phyloP scores from a whole-genome alignment of 163 green algal genomes.

The Coccomyxa subellipsoidea region DNA sequence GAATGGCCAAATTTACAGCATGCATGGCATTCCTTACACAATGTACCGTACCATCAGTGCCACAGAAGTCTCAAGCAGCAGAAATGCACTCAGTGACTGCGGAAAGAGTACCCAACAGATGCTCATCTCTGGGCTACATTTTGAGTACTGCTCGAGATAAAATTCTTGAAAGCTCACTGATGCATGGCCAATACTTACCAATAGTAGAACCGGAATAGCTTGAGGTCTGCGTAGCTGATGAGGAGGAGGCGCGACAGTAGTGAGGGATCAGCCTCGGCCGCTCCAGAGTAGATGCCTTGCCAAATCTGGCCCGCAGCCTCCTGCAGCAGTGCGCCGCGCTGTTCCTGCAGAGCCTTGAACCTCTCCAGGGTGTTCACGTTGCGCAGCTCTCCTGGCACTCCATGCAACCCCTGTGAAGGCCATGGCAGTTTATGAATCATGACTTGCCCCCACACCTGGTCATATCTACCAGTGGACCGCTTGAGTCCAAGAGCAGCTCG shows the following conservation, averaged over 20 bases:
- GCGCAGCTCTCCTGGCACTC: slow-evolving; percentile 38
- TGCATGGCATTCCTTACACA: not conserved
- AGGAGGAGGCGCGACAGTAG: slow-evolving; percentile 71
- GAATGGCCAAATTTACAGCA: not conserved
- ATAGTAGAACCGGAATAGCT: slow-evolving; percentile 83
- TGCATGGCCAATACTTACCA: slow-evolving; percentile 43
- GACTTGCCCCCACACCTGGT: not conserved
- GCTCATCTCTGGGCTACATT: too few species aligned
- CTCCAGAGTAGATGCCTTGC: slow-evolving; percentile 64
- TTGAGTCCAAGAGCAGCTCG: too few species aligned
- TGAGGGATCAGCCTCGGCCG: slow-evolving; percentile 54
- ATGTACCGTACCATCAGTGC: too few species aligned
- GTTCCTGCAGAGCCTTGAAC: slow-evolving; percentile 44
- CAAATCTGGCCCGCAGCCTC: slow-evolving; percentile 52
- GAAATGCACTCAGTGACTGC: too few species aligned
- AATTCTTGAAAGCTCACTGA: not conserved
- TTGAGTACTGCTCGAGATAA: not conserved
- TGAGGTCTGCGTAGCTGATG: slow-evolving; percentile 84
- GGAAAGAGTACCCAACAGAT: too few species aligned
- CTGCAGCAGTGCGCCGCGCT: not conserved
- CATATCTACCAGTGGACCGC: too few species aligned
- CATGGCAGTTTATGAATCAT: not conserved
- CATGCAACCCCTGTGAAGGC: slow-evolving; percentile 3
- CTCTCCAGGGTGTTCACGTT: slow-evolving; percentile 71
- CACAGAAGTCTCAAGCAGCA: too few species aligned